Conservation (phyloP, 2,329 filamentous ascomycete genomes). For the Cercospora beticola region DNA sequence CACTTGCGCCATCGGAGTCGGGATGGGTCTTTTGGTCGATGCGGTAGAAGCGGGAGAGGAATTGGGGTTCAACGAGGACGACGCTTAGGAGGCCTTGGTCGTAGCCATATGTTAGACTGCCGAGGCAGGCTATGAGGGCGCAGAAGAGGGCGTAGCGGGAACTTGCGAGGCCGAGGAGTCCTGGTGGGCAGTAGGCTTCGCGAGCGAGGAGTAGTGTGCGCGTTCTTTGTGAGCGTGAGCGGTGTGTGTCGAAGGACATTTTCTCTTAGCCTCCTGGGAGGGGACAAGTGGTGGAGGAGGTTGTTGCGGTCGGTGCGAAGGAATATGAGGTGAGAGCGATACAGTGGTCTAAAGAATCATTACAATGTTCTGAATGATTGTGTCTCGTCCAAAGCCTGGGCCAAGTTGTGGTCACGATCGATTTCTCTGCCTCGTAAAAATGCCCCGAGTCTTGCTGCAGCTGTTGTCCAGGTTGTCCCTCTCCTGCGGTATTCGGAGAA, state of each 20-base stretch:
- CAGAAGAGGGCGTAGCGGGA: slow-evolving; percentile 54
- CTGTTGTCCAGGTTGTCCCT: neutral
- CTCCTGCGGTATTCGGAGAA: neutral
- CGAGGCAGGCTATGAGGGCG: slow-evolving; percentile 49
- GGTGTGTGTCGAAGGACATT: neutral
- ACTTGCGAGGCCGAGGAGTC: slow-evolving; percentile 48
- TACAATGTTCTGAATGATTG: too few species aligned
- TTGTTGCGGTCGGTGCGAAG: too few species aligned
- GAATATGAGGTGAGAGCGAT: too few species aligned
- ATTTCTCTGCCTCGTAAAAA: neutral
- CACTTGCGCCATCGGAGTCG: slow-evolving; percentile 1
- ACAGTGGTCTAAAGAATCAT: too few species aligned
- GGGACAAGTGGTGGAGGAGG: too few species aligned
- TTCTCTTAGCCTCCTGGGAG: neutral
- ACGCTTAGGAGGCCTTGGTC: slow-evolving; percentile 44
- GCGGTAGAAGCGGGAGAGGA: slow-evolving; percentile 42
- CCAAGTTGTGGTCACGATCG: too few species aligned
- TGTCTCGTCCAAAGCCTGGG: too few species aligned
- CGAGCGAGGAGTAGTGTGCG: neutral
- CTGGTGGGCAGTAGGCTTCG: slow-evolving; percentile 33
- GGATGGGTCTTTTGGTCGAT: slow-evolving; percentile 27
- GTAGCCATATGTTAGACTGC: slow-evolving; percentile 44
- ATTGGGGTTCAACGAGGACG: slow-evolving; percentile 49
- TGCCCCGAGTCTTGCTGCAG: neutral
- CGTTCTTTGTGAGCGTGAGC: neutral